Conservation (phyloP, 2,329 filamentous ascomycete species). For the Parafenestella ontariensis region DNA sequence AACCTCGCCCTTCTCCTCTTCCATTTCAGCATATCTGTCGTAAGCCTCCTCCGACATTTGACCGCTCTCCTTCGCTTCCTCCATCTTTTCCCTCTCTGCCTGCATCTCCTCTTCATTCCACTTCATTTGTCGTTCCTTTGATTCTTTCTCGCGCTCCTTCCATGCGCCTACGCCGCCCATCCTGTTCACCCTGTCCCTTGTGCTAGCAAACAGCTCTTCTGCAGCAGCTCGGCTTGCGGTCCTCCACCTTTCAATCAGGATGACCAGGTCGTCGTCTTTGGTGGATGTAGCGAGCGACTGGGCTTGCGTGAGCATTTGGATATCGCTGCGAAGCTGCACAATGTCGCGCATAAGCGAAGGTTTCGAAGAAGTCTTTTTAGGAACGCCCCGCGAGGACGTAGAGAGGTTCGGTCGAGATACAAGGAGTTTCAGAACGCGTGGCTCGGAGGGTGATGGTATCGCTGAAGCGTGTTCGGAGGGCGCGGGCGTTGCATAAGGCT, state of each 20-base stretch:
- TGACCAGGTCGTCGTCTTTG: slow-evolving; percentile 63
- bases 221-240: slow-evolving; percentile 67
- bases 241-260: slow-evolving; percentile 67
- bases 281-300: slow-evolving; percentile 41
- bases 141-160: slow-evolving; percentile 50
- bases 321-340: slow-evolving; percentile 45
- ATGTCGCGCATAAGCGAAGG: slow-evolving; percentile 41
- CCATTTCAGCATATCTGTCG: slow-evolving; percentile 52
- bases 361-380: slow-evolving; percentile 26
- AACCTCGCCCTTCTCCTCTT: slow-evolving; percentile 50
- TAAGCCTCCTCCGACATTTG: slow-evolving; percentile 56
- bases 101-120: slow-evolving; percentile 47
- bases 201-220: slow-evolving; percentile 69
- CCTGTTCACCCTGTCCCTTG: slow-evolving; percentile 65
- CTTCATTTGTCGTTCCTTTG: slow-evolving; percentile 44
- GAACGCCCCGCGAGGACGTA: slow-evolving; percentile 14
- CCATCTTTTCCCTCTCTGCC: slow-evolving; percentile 53
- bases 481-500: background rate
- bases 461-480: background rate
- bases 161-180: slow-evolving; percentile 69
- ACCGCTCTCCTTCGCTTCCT: slow-evolving; percentile 47
- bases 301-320: slow-evolving; percentile 53
- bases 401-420: slow-evolving; percentile 14
- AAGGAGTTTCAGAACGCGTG: slow-evolving; percentile 19
- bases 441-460: slow-evolving; percentile 7